Conservation (phyloP, 352 stramenopile species). For the Pythium monospermum region DNA sequence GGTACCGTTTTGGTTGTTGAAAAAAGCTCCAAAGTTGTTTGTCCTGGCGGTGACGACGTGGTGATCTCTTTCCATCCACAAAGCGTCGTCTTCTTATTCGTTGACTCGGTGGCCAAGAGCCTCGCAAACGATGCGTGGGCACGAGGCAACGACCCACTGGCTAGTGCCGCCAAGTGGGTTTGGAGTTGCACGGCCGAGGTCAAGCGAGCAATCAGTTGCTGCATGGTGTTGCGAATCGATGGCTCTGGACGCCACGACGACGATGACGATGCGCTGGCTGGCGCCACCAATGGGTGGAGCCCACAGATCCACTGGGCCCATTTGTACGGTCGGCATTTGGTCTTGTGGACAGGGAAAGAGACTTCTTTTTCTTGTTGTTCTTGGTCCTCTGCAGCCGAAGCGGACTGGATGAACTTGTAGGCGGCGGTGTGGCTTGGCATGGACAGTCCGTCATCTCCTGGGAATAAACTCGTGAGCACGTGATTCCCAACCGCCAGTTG, state of each 20-base stretch:
- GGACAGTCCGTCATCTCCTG: conserved; percentile 43
- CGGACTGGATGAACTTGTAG: no score
- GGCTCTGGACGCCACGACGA: conserved; percentile 37
- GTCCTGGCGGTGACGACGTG: conserved; percentile 12
- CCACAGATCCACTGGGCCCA: conserved; percentile 79
- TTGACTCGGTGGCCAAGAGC: conserved; percentile 37
- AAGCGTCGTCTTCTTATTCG: conserved; percentile 48
- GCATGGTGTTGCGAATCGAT: conserved; percentile 63
- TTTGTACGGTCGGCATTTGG: conserved; percentile 44
- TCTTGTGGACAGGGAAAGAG: conserved; percentile 33
- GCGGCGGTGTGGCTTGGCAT: conserved; percentile 37
- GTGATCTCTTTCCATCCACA: conserved; percentile 47
- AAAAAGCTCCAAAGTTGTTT: conserved; percentile 44
- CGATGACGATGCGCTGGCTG: no score
- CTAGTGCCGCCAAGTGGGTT: conserved; percentile 39
- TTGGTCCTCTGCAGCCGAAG: conserved; percentile 19
- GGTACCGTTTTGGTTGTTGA: conserved; percentile 24
- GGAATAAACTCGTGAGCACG: conserved; percentile 48
- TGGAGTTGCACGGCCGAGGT: conserved; percentile 35
- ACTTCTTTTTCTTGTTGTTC: no score
- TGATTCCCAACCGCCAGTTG: conserved; percentile 10
- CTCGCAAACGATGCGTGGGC: conserved; percentile 32
- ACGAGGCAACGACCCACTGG: conserved; percentile 27
- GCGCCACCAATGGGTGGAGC: conserved; percentile 37
- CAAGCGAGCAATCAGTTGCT: conserved; percentile 53